Base-by-base conservation (phyloP, 495 filamentous ascomycete species). In the Xylaria venustula region DNA sequence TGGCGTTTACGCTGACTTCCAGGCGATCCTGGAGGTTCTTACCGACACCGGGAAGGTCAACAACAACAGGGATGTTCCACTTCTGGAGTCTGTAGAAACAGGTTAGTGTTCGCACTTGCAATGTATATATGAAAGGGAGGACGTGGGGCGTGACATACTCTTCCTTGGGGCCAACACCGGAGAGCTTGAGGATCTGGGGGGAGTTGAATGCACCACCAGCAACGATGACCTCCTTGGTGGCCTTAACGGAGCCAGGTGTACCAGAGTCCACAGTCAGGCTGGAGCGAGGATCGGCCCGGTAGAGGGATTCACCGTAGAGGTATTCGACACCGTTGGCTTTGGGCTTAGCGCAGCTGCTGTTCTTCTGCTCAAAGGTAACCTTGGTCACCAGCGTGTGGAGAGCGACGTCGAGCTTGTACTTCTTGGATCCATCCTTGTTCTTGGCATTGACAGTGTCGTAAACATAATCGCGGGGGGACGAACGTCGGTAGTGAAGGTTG, bases 21-120 rank as follows among this genome's bases (percentile, higher is more conserved):
- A 85, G 85, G 66, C 83, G 84, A 63, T 89, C 85, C 55, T 88
- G 85, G 2, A 89, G 73, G 69, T 89, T 89, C n/a, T 76, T 74
- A 47, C 88, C 88, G 0, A 90, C 86, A 11, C 81, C 84, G 0
- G 85, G 84, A 0, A 85, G 73, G 63, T 87, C 79, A 34, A 71
- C 62, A 0, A 87, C 48, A 0, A 86, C 73, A 5, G 75, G 65
- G 59, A 89, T 87, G 30, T 69, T 67, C 52, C 79, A 49, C 45
- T 58, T 58, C 34, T 58, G 7, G 30, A 58, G 54, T 37, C 54
- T 58, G 14, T 1, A 34, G 19, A 19, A 22, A 17, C 14, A 34
- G 19, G 20, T 15, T 20, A 0, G 44, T 58, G 48, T 37, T 42
- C 20, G 6, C 3, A 22, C 17, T 11, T 7, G 30, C 30, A n/a